Conservation (phyloP, 208 protist species). For the Strigomonas culicis region DNA sequence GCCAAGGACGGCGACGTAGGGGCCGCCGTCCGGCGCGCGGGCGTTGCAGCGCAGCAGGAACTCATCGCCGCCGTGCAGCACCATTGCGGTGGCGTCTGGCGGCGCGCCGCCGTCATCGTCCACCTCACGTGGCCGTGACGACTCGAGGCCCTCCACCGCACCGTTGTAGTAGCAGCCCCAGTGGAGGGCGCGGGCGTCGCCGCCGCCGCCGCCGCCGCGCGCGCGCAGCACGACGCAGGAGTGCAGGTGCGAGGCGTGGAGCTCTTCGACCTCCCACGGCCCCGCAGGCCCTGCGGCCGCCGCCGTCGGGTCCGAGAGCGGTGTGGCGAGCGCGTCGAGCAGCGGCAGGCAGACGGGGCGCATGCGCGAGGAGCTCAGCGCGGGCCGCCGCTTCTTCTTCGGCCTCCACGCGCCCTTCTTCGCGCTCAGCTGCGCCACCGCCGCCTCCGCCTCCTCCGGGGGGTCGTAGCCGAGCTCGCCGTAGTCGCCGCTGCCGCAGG, state of each 20-base stretch:
- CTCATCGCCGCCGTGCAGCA: constrained; percentile 65
- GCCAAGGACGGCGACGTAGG: constrained; percentile 14
- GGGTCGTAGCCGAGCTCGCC: constrained; percentile 84
- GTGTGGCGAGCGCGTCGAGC: background rate
- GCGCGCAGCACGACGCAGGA: constrained; percentile 42
- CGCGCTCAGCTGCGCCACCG: background rate
- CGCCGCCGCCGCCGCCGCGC: background rate
- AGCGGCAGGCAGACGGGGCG: background rate
- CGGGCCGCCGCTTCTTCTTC: constrained; percentile 17
- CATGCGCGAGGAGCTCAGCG: constrained; percentile 13
- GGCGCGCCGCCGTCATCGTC: constrained; percentile 1
- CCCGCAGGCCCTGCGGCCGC: background rate
- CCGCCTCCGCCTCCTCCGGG: constrained; percentile 23
- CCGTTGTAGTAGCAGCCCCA: constrained; percentile 87
- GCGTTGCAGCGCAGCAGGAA: constrained; percentile 35
- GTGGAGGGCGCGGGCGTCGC: constrained; percentile 24
- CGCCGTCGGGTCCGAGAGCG: no score
- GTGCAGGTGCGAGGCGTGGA: constrained; percentile 80
- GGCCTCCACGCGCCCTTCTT: background rate
- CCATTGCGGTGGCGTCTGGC: background rate
- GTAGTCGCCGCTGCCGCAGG: constrained; percentile 79
- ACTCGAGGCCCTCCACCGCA: constrained; percentile 52
- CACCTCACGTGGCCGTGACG: constrained; percentile 47
- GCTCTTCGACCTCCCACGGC: constrained; percentile 28
- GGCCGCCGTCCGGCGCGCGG: background rate